These are phyloP conservation scores for Verticillium nonalfalfae DNA, from an alignment of 2,329 filamentous ascomycete species.

Conservation along the genomic window DNA sequence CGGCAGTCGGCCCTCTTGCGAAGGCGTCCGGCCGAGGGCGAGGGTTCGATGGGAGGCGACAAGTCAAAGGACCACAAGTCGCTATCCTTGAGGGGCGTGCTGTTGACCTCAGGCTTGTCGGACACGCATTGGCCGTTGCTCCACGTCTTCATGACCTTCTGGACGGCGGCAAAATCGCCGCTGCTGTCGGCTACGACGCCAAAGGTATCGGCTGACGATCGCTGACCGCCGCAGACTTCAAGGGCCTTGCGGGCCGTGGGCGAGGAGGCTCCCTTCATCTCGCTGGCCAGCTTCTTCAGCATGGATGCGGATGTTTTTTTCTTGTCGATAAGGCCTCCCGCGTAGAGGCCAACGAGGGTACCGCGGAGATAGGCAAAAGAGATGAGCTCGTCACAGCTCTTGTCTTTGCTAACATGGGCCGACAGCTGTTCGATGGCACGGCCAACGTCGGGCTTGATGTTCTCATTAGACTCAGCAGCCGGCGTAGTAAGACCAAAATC, in stretches of 20 bases:
- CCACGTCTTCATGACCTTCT: not conserved
- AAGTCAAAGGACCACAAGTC: not conserved
- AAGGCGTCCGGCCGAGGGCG: not conserved
- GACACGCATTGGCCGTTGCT: not conserved
- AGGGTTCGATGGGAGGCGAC: not conserved
- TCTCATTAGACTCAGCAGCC: not conserved
- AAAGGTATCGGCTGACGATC: not conserved
- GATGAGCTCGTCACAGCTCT: not conserved
- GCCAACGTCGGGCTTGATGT: not conserved
- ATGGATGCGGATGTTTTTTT: not conserved
- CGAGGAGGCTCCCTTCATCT: not conserved
- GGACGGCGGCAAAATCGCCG: not conserved
- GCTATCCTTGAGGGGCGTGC: not conserved
- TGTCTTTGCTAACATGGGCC: not conserved
- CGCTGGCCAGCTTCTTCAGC: not conserved
- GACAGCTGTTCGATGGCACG: not conserved
- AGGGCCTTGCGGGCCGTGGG: not conserved
- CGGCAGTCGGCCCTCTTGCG: slow-evolving; percentile 12
- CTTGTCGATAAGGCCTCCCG: not conserved
- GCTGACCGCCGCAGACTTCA: not conserved
- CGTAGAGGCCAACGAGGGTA: not conserved
- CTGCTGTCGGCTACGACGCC: not conserved
- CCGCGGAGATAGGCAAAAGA: not conserved
- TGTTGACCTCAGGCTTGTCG: not conserved
- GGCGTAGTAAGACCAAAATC: not conserved